Evolutionary conservation across 805 yeast genomes (phyloP).

Genomic region (Isabelozyma pseudorhagii): DNA sequence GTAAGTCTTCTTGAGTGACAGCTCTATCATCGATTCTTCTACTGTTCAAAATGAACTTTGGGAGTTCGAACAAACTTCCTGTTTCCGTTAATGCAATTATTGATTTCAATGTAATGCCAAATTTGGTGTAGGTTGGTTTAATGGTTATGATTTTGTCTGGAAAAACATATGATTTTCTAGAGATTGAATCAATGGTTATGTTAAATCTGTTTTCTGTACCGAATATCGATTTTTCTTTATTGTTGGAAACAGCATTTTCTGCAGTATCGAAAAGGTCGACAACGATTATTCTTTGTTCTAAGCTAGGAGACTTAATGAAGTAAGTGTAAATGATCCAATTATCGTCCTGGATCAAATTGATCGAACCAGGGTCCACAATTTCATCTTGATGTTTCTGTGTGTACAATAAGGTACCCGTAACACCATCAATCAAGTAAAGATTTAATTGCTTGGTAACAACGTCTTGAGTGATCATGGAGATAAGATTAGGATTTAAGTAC

Average conservation of each 20-base stretch:
- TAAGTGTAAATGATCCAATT: constrained; percentile 77
- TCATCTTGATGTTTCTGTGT: constrained; percentile 40
- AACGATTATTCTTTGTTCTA: constrained; percentile 57
- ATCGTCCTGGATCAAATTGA: constrained; percentile 68
- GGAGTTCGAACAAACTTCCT: constrained; percentile 67
- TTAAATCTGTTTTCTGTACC: constrained; percentile 10
- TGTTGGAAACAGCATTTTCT: constrained; percentile 3
- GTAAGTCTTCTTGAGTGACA: constrained; percentile 49
- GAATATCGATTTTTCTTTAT: constrained; percentile 36
- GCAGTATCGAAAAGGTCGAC: constrained; percentile 75
- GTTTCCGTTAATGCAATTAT: constrained; percentile 54
- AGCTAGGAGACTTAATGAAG: constrained; percentile 46
- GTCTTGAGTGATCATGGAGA: constrained; percentile 44
- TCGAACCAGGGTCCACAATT: constrained; percentile 33
- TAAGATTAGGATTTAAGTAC: constrained; percentile 69
- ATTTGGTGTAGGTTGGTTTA: constrained; percentile 43
- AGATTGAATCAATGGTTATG: constrained; percentile 43
- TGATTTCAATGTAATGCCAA: constrained; percentile 67
- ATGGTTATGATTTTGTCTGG: constrained; percentile 58
- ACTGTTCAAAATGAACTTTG: constrained; percentile 65
- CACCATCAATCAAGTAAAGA: constrained; percentile 59
- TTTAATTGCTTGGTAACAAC: constrained; percentile 25
- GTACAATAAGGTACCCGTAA: constrained; percentile 64
- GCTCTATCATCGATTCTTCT: constrained; percentile 61
- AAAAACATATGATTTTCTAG: constrained; percentile 54